These are phyloP conservation scores for Teunomyces panamensis DNA, from an alignment of 805 yeast genomes.

Conservation along the genomic window DNA sequence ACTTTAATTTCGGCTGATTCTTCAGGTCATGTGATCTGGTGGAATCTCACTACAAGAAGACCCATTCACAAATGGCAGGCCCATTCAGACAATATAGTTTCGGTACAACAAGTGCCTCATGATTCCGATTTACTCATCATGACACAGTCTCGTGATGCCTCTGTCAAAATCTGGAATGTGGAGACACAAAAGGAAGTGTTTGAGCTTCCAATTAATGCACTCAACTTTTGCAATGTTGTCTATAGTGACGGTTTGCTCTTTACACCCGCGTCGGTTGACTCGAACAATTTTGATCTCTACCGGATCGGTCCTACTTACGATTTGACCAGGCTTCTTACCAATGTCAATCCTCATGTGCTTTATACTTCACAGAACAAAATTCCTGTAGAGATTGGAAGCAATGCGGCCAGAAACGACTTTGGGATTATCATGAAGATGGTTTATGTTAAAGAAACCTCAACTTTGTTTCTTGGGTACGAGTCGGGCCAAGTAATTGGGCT, in stretches of 20 bases:
- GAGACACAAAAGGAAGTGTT: conserved; percentile 25
- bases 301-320: conserved; percentile 17
- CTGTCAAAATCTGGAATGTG: conserved; percentile 9
- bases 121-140: conserved; percentile 33
- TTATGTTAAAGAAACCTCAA: conserved; percentile 28
- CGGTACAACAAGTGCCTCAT: neutral
- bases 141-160: conserved; percentile 13
- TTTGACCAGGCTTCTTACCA: conserved; percentile 7
- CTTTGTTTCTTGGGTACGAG: conserved; percentile 62
- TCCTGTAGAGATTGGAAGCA: conserved; percentile 14
- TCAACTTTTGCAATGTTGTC: conserved; percentile 70
- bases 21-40: conserved; percentile 58
- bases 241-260: conserved; percentile 33
- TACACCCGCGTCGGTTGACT: conserved; percentile 63
- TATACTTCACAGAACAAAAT: conserved; percentile 18
- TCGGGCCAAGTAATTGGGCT: conserved; percentile 54
- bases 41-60: conserved; percentile 59
- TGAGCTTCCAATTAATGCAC: conserved; percentile 65
- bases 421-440: conserved; percentile 68
- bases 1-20: conserved; percentile 57
- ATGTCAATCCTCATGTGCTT: conserved; percentile 24
- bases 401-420: conserved; percentile 34
- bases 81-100: conserved; percentile 50
- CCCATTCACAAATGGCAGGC: conserved; percentile 59
- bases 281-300: conserved; percentile 66